phyloP scores from a whole-genome alignment of 2,329 filamentous ascomycete genomes.

The Talaromyces rugulosus region DNA sequence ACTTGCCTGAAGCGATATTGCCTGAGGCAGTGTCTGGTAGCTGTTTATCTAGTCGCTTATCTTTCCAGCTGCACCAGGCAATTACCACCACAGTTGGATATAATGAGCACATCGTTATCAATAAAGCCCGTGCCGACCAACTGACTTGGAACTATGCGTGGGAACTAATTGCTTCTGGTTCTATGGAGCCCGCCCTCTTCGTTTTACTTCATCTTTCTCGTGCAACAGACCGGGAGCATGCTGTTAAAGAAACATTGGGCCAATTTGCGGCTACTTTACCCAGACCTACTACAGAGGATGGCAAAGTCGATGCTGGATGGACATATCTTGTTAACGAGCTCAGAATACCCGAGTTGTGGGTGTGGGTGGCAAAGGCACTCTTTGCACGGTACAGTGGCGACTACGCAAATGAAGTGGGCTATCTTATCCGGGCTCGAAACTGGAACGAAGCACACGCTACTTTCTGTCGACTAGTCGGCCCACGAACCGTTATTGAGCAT shows the following conservation, averaged over 20 bases:
- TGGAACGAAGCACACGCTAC: conserved; percentile 80
- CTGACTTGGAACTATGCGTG: conserved; percentile 60
- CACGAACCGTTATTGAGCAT: conserved; percentile 73
- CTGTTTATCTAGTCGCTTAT: conserved; percentile 68
- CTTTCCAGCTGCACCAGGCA: conserved; percentile 78
- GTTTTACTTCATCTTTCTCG: conserved; percentile 72
- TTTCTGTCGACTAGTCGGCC: conserved; percentile 75
- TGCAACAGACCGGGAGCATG: conserved; percentile 57
- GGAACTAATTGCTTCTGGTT: conserved; percentile 50
- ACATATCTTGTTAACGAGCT: conserved; percentile 59
- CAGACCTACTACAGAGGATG: conserved; percentile 51
- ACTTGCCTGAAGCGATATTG: conserved; percentile 66
- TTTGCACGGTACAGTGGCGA: conserved; percentile 72
- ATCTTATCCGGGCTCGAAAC: conserved; percentile 71
- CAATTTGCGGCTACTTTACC: conserved; percentile 65
- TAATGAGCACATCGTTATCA: conserved; percentile 50
- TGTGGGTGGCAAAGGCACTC: conserved; percentile 82
- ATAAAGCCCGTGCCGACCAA: conserved; percentile 60
- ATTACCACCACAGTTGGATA: conserved; percentile 44
- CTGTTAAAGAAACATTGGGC: conserved; percentile 69
- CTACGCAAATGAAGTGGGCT: conserved; percentile 67
- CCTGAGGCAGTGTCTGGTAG: conserved; percentile 74
- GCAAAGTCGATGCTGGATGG: conserved; percentile 45
- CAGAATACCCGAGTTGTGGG: conserved; percentile 70
- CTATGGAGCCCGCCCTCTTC: conserved; percentile 69